phyloP scores from a whole-genome alignment of 116 monocot species.

The Papilionanthe hybrid region DNA sequence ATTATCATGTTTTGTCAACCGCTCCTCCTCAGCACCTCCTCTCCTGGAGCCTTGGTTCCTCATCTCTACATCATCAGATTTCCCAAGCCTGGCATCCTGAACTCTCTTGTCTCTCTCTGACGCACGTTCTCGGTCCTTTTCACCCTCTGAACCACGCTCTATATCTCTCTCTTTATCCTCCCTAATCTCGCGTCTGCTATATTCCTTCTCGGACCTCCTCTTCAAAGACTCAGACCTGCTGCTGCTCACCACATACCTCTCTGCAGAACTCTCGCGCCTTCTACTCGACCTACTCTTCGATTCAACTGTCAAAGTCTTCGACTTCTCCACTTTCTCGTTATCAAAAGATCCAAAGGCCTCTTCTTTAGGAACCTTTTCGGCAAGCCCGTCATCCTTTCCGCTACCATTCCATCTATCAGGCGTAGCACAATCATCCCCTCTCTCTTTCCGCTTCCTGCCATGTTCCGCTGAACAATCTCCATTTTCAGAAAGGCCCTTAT shows the following conservation, averaged over 20 bases:
- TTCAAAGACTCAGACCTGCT: not conserved
- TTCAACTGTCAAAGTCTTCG: constrained; percentile 18
- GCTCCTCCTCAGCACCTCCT: not conserved
- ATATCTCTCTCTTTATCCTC: constrained; percentile 7
- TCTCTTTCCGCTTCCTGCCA: constrained; percentile 35
- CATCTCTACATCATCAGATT: constrained; percentile 1
- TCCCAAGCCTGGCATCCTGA: constrained; percentile 12
- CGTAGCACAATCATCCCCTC: constrained; percentile 12
- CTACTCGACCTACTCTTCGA: constrained; percentile 28
- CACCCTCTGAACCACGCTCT: not conserved
- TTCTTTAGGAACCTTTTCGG: constrained; percentile 20
- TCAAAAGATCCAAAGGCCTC: constrained; percentile 19
- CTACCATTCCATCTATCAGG: constrained; percentile 26
- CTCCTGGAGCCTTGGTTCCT: constrained; percentile 3
- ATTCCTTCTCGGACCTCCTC: constrained; percentile 9
- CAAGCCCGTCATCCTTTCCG: constrained; percentile 10
- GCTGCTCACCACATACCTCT: constrained; percentile 3
- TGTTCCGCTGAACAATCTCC: constrained; percentile 2
- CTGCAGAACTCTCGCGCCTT: constrained; percentile 11
- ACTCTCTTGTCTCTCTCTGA: constrained; percentile 10
- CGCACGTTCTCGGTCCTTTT: constrained; percentile 8
- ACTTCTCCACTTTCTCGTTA: constrained; percentile 20
- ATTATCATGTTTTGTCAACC: constrained; percentile 3
- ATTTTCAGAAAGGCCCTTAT: constrained; percentile 20
- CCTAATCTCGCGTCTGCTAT: not conserved